Base-by-base conservation (phyloP, 2,329 filamentous ascomycete species). In the Fusarium setosum region DNA sequence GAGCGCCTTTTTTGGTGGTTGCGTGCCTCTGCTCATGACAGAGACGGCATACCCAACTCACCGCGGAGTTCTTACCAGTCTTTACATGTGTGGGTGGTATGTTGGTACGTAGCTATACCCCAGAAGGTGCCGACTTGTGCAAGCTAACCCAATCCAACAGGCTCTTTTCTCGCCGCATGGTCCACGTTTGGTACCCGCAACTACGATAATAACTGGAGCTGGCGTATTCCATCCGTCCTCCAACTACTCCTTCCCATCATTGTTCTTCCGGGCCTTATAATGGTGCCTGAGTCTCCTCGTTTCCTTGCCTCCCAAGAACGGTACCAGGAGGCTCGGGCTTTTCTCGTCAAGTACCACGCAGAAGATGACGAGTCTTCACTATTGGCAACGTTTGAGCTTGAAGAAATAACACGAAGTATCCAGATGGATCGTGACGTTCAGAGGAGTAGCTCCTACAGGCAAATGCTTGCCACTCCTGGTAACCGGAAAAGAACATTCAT, bases 211-310 rank as follows among this genome's bases (percentile, higher is more conserved):
- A 29, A 41, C 58, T 82, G 80, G 81, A 76, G 79, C 21, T 84
- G 83, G 81, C 77, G 82, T 29, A 72, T 83, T 13, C 83, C 83
- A 5, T 84, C 81, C 15, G 72, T 83, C 10, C 73, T 85, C 5
- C 83, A 85, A 63, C 35, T 56, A 6, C 74, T 71, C 41, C 77
- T 80, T 6, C 61, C 61, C n/a, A 9, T 53, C 4, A 9, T 64
- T 15, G 56, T 47, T 2, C 54, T 64, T 5, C 52, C 57, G 8
- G 61, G 48, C 4, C 47, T 47, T 5, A 6, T 58, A 9, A 12
- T 64, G 50, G 41, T 64, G 8, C 61, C 61, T 4, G 61, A 64
- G 6, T 61, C 51, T 1, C 61, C 61, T 1, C 57, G 61, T 6
- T 64, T 40, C 17, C 45, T 26, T 12, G 51, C 52, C n/a, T 53